Evolutionary conservation across 495 filamentous ascomycete genomes (phyloP).

Genomic region (Echria macrotheca): DNA sequence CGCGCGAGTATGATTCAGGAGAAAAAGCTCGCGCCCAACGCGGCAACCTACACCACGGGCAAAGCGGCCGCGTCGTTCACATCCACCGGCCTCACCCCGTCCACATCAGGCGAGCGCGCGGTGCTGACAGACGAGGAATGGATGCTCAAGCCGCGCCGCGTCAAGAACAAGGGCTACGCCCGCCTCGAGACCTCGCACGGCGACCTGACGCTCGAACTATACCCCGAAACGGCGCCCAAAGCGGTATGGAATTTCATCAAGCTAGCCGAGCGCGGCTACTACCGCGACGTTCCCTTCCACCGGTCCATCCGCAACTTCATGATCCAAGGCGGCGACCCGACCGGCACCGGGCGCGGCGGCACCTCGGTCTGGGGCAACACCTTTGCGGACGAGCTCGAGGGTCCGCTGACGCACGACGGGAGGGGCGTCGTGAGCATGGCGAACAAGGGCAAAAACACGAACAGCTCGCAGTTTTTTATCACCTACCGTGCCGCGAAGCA

Average conservation of each 20-base stretch:
- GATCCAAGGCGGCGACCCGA: conserved; percentile 96
- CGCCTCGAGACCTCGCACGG: conserved; percentile 80
- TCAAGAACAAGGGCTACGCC: conserved; percentile 87
- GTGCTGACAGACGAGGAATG: conserved; percentile 88
- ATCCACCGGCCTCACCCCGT: conserved; percentile 85
- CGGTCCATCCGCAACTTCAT: conserved; percentile 94
- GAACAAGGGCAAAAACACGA: conserved; percentile 97
- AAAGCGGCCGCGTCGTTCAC: conserved; percentile 91
- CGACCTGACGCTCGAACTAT: conserved; percentile 81
- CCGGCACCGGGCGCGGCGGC: conserved; percentile 84
- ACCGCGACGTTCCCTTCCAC: conserved; percentile 76
- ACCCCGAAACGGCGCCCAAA: conserved; percentile 80
- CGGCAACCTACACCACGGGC: conserved; percentile 84
- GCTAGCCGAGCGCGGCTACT: conserved; percentile 84
- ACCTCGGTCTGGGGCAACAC: conserved; percentile 82
- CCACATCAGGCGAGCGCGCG: conserved; percentile 79
- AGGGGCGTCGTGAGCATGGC: conserved; percentile 88
- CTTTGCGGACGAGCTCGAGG: conserved; percentile 90
- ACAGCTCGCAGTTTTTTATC: conserved; percentile 93
- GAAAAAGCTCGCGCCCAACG: conserved; percentile 66
- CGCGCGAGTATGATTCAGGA: conserved; percentile 32
- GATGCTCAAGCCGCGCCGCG: conserved; percentile 81
- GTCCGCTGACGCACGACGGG: conserved; percentile 70
- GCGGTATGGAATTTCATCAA: conserved; percentile 97
- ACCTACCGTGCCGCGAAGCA: conserved; percentile 77